Evolutionary conservation across 345 rosid genomes (phyloP), one percentile per base, ranked within the genome.

Genomic region (Hibiscus syriacus): DNA sequence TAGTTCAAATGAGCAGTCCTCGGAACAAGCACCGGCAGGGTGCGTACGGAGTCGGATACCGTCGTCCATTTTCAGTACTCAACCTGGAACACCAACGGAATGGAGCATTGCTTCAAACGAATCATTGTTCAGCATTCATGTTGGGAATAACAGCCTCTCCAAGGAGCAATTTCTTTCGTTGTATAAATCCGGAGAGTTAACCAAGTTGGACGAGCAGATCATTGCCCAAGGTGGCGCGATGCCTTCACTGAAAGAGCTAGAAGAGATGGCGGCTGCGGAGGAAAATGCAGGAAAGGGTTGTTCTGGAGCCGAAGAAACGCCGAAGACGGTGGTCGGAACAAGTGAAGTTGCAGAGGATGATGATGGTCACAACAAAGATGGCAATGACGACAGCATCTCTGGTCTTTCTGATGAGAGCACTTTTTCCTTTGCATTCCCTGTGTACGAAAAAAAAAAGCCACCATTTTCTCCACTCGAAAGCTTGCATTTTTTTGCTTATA

Each of bases 51-150:
- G 77, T 41, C 79, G 99, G 46, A 90, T 95, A 58, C 96, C 99
- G 0, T 72, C 86, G 12, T 65, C 93, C 14, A 46, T 89, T 69
- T 95, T 95, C 38, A 63, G 76, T 3, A 55, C 55, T 11, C 84
- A 76, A 67, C 79, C 90, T 25, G 17, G 76, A 2, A 80, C 70
- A 34, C 75, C 83, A 0, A 32, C 55, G 45, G 99, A 92, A 0
- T 92, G 99, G 99, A 95, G 99, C 16, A 73, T 77, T 1, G 86
- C 98, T 64, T 95, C 99, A 2, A 95, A 86, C 30, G 98, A 95
- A 69, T 92, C 98, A 0, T 73, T 95, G 75, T 95, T 92, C 36
- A 95, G 98, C 62, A 84, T 95, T 74, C 89, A 84, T 23, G 71
- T 89, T 67, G 88, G 86, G 20, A 85, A 77, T 36, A 76, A 63